Conservation (phyloP, 2,329 filamentous ascomycete species). For the Trichoderma sp. region DNA sequence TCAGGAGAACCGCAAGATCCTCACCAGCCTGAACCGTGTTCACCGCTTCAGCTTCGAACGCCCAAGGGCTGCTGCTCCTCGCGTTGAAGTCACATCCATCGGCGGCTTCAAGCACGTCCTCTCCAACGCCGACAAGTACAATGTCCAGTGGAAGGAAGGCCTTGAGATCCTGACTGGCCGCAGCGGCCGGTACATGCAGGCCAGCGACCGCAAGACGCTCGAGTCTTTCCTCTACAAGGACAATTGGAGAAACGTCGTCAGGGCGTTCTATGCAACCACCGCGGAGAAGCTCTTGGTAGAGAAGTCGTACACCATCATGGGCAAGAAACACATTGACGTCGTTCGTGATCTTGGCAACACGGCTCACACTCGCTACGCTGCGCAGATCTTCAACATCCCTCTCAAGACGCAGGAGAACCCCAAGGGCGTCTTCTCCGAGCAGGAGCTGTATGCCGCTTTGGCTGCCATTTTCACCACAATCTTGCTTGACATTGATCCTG, state of each 20-base stretch:
- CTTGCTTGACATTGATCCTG: conserved; percentile 67
- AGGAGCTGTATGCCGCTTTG: conserved; percentile 63
- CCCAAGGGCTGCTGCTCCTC: conserved; percentile 53
- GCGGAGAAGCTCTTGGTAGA: conserved; percentile 62
- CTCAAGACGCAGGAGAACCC: conserved; percentile 64
- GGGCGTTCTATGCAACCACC: conserved; percentile 66
- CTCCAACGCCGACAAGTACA: conserved; percentile 62
- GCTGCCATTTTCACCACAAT: conserved; percentile 66
- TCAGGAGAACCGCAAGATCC: conserved; percentile 69
- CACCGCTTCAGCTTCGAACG: conserved; percentile 70
- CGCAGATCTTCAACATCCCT: conserved; percentile 65
- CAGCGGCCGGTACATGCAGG: conserved; percentile 17
- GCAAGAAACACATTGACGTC: conserved; percentile 65
- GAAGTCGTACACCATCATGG: conserved; percentile 63
- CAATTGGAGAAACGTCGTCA: conserved; percentile 63
- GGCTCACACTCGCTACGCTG: conserved; percentile 63
- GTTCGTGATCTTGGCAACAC: conserved; percentile 70
- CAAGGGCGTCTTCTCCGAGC: conserved; percentile 57
- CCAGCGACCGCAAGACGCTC: conserved; percentile 49
- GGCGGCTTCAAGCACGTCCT: conserved; percentile 63
- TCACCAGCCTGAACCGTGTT: conserved; percentile 66
- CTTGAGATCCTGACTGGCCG: conserved; percentile 54
- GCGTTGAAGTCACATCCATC: conserved; percentile 62
- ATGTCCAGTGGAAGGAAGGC: conserved; percentile 63
- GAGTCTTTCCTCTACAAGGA: conserved; percentile 61